Evolutionary conservation across 2,329 filamentous ascomycete genomes (phyloP), one percentile per base, ranked within the genome.

Genomic region (Ascochyta clinopodiicola): DNA sequence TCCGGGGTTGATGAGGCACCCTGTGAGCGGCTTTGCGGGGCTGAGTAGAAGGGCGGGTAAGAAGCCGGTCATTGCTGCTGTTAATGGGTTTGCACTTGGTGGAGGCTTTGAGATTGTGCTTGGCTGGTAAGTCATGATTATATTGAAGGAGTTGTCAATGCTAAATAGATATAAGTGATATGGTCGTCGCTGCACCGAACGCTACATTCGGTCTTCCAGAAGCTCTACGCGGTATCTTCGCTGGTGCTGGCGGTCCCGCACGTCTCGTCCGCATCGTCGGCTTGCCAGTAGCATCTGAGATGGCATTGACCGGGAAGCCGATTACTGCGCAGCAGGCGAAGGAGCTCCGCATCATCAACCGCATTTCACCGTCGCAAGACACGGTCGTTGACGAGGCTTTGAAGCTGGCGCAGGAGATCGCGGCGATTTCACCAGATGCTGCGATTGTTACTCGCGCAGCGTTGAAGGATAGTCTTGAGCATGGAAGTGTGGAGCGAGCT

Each of bases 11-110:
- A 59, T 68, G 64, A 66, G 68, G 40, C 80, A 80, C 58, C 81
- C 82, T 1, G 51, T 75, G 1, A 70, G 69, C 55, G 85, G 85
- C 0, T 85, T 86, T 64, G 80, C 77, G 34, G 86, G 84, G 0
- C 67, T 88, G 13, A 84, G 81, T 36, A 76, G 82, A 36, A 77
- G 86, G 12, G 71, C 72, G 12, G 86, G 86, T 0, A 86, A 84
- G 75, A 86, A 86, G 70, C 84, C 84, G 1, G 78, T 86, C 40
- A 83, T 86, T 66, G 83, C 82, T 8, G 84, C 84, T 2, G 82
- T 86, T 3, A 86, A 86, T 70, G 84, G 84, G 0, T 79, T 81
- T 56, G 82, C 82, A 1, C 73, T 84, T 42, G 84, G 84, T 0
- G 84, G 84, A 4, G 84, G 84, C 0, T 85, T 84, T 60, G 84